Conservation (phyloP, 169 alveolate species). For the Plasmodium blacklocki region DNA sequence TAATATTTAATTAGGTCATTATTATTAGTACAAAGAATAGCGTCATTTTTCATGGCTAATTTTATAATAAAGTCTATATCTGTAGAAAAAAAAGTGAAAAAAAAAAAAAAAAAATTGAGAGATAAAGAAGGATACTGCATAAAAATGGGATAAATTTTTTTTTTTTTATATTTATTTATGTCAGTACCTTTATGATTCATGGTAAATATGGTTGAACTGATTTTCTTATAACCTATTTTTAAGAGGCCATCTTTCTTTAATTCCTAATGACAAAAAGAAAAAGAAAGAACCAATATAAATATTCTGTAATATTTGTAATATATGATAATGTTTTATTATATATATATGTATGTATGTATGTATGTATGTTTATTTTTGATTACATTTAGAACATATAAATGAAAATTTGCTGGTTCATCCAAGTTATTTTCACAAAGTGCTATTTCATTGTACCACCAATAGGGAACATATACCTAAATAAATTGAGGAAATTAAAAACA, state of each 20-base stretch:
- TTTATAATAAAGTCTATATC: conserved; percentile 41
- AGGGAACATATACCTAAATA: conserved; percentile 67
- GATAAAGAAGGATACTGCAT: not conserved
- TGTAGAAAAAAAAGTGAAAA: conserved; percentile 5
- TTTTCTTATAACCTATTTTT: conserved; percentile 48
- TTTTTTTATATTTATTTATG: conserved; percentile 16
- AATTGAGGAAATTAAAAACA: conserved; percentile 2
- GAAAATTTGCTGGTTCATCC: conserved; percentile 37
- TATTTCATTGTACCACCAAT: conserved; percentile 73
- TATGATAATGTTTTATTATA: not conserved
- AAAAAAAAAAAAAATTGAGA: not conserved
- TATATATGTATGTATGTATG: not conserved
- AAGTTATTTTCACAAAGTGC: conserved; percentile 36
- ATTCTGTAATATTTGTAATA: no score
- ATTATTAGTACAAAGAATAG: conserved; percentile 62
- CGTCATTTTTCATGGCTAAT: conserved; percentile 33
- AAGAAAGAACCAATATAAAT: not conserved
- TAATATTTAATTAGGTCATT: conserved; percentile 58
- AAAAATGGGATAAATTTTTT: not conserved
- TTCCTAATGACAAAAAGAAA: conserved; percentile 18
- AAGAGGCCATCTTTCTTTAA: conserved; percentile 58
- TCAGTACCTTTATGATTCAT: conserved; percentile 68
- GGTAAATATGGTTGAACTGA: conserved; percentile 19
- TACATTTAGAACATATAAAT: conserved; percentile 50
- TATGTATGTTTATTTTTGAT: not conserved